A percentile compares a stretch with the other conserved stretches of the same genome.
Evolutionary conservation across 441 rosid genomes (phyloP).

Genomic region (Francoa sonchifolia): DNA sequence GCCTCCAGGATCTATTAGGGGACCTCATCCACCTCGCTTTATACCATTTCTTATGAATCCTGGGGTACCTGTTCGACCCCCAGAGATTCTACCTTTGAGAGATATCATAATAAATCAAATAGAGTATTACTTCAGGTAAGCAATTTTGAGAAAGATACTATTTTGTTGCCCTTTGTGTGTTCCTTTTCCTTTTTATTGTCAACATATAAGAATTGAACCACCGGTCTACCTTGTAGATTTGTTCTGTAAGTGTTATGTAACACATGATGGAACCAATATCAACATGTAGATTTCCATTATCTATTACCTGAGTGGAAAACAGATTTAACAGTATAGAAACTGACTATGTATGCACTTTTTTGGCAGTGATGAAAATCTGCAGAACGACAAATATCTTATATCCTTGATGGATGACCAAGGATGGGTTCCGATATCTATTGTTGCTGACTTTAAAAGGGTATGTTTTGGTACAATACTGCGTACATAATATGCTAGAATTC

Average conservation of each 20-base stretch:
- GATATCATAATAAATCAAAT: constrained; percentile 53
- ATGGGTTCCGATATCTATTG: constrained; percentile 61
- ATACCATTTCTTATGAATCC: constrained; percentile 41
- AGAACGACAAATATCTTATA: constrained; percentile 46
- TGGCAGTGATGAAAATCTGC: constrained; percentile 81
- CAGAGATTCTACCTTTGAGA: constrained; percentile 37
- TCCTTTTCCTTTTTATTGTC: background rate
- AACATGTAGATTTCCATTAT: no score
- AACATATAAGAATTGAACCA: background rate
- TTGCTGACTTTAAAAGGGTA: constrained; percentile 91
- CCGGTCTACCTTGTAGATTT: no score
- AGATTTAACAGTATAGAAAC: no score
- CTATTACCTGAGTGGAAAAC: no score
- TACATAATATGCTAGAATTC: constrained; percentile 5
- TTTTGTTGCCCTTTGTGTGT: background rate
- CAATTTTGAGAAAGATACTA: background rate
- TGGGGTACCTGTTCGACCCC: constrained; percentile 34
- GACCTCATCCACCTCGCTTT: constrained; percentile 51
- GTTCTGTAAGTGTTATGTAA: no score
- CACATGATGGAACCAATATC: no score
- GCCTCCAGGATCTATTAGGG: constrained; percentile 60
- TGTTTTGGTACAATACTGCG: constrained; percentile 6
- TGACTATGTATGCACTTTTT: constrained; percentile 11
- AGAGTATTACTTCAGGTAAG: constrained; percentile 92
- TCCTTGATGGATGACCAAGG: constrained; percentile 87